A percentile compares a stretch with the other conserved stretches of the same genome.
phyloP scores from a whole-genome alignment of 768 basidiomycete species.

The Leccinum ochraceum region DNA sequence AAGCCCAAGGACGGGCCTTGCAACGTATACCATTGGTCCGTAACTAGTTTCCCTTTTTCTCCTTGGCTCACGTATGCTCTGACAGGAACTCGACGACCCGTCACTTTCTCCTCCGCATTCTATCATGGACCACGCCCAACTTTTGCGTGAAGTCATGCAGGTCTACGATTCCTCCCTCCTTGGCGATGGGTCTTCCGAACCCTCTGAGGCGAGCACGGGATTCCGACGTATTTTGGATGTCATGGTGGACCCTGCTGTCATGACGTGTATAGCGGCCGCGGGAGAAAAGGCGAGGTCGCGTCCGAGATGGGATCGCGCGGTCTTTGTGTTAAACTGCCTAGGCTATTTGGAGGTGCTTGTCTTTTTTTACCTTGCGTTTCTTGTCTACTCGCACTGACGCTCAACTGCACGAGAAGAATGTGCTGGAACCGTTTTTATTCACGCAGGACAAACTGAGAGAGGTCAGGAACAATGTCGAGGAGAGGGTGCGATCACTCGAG shows the following conservation, averaged over 20 bases:
- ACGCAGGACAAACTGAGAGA: constrained; percentile 58
- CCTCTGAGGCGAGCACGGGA: constrained; percentile 14
- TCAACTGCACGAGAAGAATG: constrained; percentile 43
- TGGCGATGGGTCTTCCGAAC: constrained; percentile 41
- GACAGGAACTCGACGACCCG: constrained; percentile 66
- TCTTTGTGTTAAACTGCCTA: constrained; percentile 87
- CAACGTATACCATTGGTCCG: constrained; percentile 55
- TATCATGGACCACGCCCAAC: constrained; percentile 80
- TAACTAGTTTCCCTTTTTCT: not conserved
- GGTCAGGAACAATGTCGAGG: constrained; percentile 62
- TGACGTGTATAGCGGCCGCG: constrained; percentile 67
- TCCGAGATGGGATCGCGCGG: constrained; percentile 74
- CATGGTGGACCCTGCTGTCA: constrained; percentile 81
- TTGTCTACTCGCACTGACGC: constrained; percentile 1
- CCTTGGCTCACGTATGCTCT: not conserved
- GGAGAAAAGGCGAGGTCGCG: constrained; percentile 60
- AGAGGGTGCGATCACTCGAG: constrained; percentile 62
- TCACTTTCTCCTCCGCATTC: constrained; percentile 72
- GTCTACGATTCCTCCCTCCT: constrained; percentile 88
- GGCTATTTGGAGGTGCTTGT: constrained; percentile 73
- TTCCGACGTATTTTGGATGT: constrained; percentile 63
- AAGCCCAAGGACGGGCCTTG: constrained; percentile 74
- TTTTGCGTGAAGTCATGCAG: constrained; percentile 83
- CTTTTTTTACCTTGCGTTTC: not conserved
- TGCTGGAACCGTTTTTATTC: constrained; percentile 69